Percentiles rank a stretch among this genome's conserved stretches.
Conservation (phyloP, 352 stramenopile genomes). For the Albugo candida region DNA sequence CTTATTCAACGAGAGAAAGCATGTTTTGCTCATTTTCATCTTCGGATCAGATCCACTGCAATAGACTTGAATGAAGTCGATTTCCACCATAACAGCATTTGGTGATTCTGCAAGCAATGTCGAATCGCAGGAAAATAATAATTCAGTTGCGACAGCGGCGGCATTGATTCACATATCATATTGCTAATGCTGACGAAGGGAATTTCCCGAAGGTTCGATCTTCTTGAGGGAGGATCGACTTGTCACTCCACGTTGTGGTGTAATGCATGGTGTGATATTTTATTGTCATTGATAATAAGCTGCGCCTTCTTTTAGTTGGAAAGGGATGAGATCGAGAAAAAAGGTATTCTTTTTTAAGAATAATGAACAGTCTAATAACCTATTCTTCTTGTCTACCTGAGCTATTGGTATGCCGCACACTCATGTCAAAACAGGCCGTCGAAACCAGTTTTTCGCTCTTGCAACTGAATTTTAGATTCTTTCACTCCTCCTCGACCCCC, state of each 20-base stretch:
- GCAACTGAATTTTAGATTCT: too few species aligned
- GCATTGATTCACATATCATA: conserved; percentile 1
- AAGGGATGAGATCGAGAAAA: too few species aligned
- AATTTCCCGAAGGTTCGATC: conserved; percentile 10
- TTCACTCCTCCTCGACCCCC: too few species aligned
- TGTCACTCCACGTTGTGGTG: conserved; percentile 9
- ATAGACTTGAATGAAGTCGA: conserved; percentile 9
- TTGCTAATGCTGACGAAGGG: conserved; percentile 1
- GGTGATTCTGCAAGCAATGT: conserved; percentile 2
- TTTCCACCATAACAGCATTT: background rate
- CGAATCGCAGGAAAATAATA: conserved; percentile 13
- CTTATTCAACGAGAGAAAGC: conserved; percentile 4
- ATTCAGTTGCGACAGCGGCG: background rate
- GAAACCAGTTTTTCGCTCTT: too few species aligned
- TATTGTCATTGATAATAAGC: conserved; percentile 1
- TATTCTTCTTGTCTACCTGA: too few species aligned
- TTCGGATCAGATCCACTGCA: conserved; percentile 9
- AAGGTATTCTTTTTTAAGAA: too few species aligned
- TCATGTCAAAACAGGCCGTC: too few species aligned
- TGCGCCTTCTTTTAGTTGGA: background rate
- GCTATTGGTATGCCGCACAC: too few species aligned
- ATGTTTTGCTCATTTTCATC: conserved; percentile 8
- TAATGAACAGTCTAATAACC: too few species aligned
- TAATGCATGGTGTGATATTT: background rate
- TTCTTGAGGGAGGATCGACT: conserved; percentile 7